Conservation (phyloP, 2,329 filamentous ascomycete species). For the Cryphonectria parasitica region DNA sequence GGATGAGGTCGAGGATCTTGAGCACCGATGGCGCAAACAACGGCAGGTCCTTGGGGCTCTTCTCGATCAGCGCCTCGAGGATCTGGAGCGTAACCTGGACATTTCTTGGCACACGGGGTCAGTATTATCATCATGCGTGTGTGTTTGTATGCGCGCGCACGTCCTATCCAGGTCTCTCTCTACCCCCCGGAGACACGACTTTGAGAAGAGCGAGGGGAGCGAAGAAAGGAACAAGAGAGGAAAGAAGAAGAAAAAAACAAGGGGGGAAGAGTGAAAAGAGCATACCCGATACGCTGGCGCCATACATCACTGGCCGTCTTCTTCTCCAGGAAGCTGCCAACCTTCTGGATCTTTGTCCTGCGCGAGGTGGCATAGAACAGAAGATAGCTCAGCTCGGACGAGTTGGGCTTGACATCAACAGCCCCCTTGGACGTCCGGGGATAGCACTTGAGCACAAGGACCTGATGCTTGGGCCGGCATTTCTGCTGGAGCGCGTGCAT, state of each 20-base stretch:
- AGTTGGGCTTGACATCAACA: slow-evolving; percentile 92
- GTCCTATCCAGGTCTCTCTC: too few species aligned
- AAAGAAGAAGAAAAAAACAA: slow-evolving; percentile 28
- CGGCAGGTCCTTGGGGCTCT: slow-evolving; percentile 85
- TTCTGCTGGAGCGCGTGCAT: slow-evolving; percentile 70
- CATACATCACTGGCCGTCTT: slow-evolving; percentile 91
- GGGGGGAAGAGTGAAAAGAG: too few species aligned
- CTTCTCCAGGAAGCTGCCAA: slow-evolving; percentile 92
- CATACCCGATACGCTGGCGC: slow-evolving; percentile 82
- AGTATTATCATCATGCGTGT: slow-evolving; percentile 2
- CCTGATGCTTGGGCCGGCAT: slow-evolving; percentile 93
- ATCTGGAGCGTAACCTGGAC: slow-evolving; percentile 96
- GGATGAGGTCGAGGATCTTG: slow-evolving; percentile 79
- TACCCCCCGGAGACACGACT: too few species aligned
- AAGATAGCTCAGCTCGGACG: slow-evolving; percentile 94
- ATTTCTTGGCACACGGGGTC: slow-evolving; percentile 59
- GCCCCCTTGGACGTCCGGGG: slow-evolving; percentile 89
- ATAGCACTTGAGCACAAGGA: slow-evolving; percentile 94
- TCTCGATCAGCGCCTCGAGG: slow-evolving; percentile 87
- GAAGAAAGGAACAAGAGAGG: neutral
- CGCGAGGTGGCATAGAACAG: slow-evolving; percentile 96
- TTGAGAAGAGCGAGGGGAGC: neutral
- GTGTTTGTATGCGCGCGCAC: too few species aligned
- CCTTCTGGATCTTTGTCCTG: slow-evolving; percentile 93
- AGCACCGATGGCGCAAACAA: slow-evolving; percentile 86